These are phyloP conservation scores for Botrytis paeoniae DNA, from an alignment of 2,329 filamentous ascomycete genomes.

Conservation along the genomic window DNA sequence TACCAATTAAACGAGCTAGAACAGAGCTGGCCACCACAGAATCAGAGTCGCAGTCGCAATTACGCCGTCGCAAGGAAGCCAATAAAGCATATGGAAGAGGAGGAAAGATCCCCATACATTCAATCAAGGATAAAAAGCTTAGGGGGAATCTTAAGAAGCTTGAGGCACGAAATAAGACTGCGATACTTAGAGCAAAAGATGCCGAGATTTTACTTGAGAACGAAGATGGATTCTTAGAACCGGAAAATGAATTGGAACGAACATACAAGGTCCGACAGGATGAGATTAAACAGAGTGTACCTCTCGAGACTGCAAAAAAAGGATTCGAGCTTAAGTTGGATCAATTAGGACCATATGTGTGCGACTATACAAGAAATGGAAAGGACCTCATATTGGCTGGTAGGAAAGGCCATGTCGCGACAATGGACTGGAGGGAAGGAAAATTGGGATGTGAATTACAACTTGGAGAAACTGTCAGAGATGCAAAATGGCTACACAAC, in stretches of 20 bases:
- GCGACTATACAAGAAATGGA: constrained; percentile 88
- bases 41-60: constrained; percentile 33
- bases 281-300: constrained; percentile 73
- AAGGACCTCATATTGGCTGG: constrained; percentile 81
- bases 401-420: constrained; percentile 90
- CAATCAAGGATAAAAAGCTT: constrained; percentile 85
- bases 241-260: constrained; percentile 82
- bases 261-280: constrained; percentile 92
- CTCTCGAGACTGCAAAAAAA: constrained; percentile 84
- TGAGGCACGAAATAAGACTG: constrained; percentile 79
- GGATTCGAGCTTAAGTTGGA: constrained; percentile 85
- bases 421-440: constrained; percentile 93
- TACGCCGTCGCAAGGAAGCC: constrained; percentile 56
- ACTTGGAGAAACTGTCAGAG: constrained; percentile 83
- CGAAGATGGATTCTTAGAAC: constrained; percentile 77
- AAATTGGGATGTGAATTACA: constrained; percentile 91
- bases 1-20: constrained; percentile 48
- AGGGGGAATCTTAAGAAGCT: constrained; percentile 74
- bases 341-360: constrained; percentile 79
- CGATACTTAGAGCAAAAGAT: constrained; percentile 82
- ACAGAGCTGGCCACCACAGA: constrained; percentile 45
- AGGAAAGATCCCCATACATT: constrained; percentile 66
- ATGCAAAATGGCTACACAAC: constrained; percentile 90
- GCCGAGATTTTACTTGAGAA: constrained; percentile 93
- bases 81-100: constrained; percentile 83